Evolutionary conservation across 305 asterid species (phyloP), one percentile per base, ranked within the genome.

Genomic region (Fraxinus greggii): DNA sequence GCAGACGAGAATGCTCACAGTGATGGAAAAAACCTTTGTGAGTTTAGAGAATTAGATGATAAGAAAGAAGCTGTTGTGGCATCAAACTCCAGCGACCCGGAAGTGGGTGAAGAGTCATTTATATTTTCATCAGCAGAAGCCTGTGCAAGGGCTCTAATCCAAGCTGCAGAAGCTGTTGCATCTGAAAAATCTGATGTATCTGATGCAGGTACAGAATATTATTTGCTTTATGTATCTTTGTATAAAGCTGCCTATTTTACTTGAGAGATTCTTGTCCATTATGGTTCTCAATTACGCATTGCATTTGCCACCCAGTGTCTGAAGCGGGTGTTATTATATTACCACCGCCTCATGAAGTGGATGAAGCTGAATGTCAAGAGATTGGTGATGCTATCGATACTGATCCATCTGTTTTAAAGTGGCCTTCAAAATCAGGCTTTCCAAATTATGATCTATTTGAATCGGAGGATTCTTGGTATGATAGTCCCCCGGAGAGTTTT

Each of bases 141-240:
- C 72, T 91, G 95, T 89, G 98, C 97, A 8, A 84, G 54, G 85
- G 97, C 97, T 73, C 88, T 95, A 83, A 87, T 80, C 75, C 80
- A 89, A 88, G 98, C 95, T 78, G 93, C 98, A 48, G 97, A 91
- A 86, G 94, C 91, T 84, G 97, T 94, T 85, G 92, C 91, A 83
- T 89, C 93, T 2, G 97, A 95, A 84, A 83, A 83, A 78, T 84
- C 86, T 8, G 90, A 92, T 86, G 89, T 83, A 79, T 86, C 93
- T 78, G 92, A 87, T 87, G 99, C 98, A 32, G 92, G 99, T 95
- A 91, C 75, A 85, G 45, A 32, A 67, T 80, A 26, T 51, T 81
- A 61, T 84, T 75, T 21, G 21, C 63, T 33, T 17, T 76, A 17
- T 56, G 19, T 23, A 9, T 26, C 67, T 45, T 77, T 38, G 12